phyloP scores from a whole-genome alignment of 176 grass and related monocot genomes.

The Pharus latifolius region DNA sequence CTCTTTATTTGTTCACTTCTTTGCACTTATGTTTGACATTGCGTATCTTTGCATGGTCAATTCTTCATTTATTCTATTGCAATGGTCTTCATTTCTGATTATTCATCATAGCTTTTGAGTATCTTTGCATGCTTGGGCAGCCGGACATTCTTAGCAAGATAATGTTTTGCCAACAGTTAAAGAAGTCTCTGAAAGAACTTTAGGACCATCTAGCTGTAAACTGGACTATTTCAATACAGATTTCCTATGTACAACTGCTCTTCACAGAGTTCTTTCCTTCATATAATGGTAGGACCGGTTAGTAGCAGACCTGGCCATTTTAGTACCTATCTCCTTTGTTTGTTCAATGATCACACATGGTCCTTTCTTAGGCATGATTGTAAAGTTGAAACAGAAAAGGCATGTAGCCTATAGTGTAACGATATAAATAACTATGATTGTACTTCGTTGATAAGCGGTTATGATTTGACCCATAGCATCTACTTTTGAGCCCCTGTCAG shows the following conservation, averaged over 20 bases:
- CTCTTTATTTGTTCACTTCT: background rate
- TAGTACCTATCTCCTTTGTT: background rate
- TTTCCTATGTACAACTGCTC: background rate
- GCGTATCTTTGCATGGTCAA: background rate
- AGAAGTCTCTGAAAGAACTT: constrained; percentile 6
- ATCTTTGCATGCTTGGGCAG: background rate
- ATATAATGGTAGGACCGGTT: background rate
- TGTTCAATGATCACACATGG: constrained; percentile 1
- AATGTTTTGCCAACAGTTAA: constrained; percentile 8
- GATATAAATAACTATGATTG: background rate
- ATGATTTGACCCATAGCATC: background rate
- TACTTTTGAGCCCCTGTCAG: background rate
- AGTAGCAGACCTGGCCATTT: background rate
- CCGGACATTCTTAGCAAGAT: background rate
- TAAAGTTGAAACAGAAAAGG: constrained; percentile 17
- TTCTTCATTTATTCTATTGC: background rate
- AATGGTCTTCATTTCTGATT: constrained; percentile 6
- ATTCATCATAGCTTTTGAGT: background rate
- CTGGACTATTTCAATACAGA: constrained; percentile 1
- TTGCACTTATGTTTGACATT: background rate
- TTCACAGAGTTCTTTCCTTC: background rate
- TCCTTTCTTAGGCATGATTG: constrained; percentile 11
- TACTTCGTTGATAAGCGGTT: background rate
- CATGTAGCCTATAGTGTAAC: background rate
- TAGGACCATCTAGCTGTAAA: constrained; percentile 11